These are phyloP conservation scores for Teratosphaeria destructans DNA, from an alignment of 2,329 filamentous ascomycete species.

Conservation along the genomic window DNA sequence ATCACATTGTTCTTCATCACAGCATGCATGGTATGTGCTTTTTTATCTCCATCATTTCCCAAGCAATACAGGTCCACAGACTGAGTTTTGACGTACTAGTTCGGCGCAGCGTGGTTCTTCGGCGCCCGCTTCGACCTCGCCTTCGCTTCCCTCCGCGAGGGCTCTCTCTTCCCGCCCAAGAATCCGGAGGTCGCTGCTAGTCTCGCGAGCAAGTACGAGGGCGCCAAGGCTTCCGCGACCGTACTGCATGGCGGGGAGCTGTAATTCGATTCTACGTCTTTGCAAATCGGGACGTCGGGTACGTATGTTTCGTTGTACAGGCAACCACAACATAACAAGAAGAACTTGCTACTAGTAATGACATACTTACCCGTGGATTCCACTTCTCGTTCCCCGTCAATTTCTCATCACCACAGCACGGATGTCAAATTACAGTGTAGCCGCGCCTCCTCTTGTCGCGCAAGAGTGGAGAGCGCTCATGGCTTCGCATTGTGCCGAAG, in stretches of 20 bases:
- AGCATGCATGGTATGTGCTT: constrained; percentile 60
- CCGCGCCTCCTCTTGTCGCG: constrained; percentile 32
- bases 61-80: constrained; percentile 1
- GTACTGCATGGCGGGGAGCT: constrained; percentile 2
- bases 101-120: constrained; percentile 65
- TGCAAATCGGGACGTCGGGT: not conserved
- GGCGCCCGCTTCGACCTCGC: constrained; percentile 75
- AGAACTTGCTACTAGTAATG: not conserved
- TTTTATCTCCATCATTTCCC: not conserved
- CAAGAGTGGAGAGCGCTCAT: constrained; percentile 35
- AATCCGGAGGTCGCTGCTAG: constrained; percentile 10
- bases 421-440: constrained; percentile 99
- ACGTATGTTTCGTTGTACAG: not conserved
- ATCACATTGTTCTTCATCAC: constrained; percentile 62
- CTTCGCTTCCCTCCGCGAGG: constrained; percentile 43
- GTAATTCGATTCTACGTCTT: not conserved
- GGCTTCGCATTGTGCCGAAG: constrained; percentile 95
- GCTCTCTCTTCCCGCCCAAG: constrained; percentile 34
- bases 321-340: not conserved
- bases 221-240: not conserved
- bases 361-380: constrained; percentile 1
- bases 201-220: not conserved
- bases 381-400: not conserved
- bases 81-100: constrained; percentile 36
- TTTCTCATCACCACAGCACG: constrained; percentile 51